Base-by-base conservation (phyloP, 163 green algal genomes). In the Scenedesmus sp. region DNA sequence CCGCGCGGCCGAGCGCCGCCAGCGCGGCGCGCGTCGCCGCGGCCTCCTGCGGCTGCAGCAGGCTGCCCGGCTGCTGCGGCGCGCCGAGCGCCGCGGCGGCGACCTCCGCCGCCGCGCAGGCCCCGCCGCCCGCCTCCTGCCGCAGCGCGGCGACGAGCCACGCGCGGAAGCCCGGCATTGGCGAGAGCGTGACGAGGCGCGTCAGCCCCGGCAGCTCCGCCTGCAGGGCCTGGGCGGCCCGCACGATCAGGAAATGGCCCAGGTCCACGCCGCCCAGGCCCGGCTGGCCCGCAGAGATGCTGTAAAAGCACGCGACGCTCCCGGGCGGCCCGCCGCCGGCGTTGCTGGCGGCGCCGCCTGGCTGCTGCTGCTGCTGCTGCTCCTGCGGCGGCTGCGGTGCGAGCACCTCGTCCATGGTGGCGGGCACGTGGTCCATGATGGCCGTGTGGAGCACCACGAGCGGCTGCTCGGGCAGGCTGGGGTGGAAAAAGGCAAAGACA, bases 171-270 rank as follows among this genome's bases (percentile, higher is more conserved):
- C 83, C 87, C 26, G 92, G 92, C 50, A 97, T 69, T 18, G 92
- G 92, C 17, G 89, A 95, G n/a, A 96, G 73, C 9, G 92, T 96
- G 18, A 87, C 82, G 29, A 95, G 79, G 1, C 57, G 60, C 34
- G 34, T 44, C 18, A 88, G 36, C 51, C 85, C 33, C 58, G 85
- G 67, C 31, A 91, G 65, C 82, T 94, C 89, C 6, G 33, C 34
- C 33, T 75, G 51, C 53, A 94, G 78, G 13, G 51, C 14, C 26
- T 86, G 58, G 1, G 87, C 88, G 14, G 73, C 86, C 57, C 86
- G 80, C 77, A 93, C 93, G 85, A 96, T 95, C 14, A 96, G 83
- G 48, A 91, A 92, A 80, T 94, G 89, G 53, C 92, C 92, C 42
- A 96, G 78, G 39, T 96, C 90, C 9, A 96, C 81, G 0, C 91